Conservation (phyloP, 2,329 filamentous ascomycete genomes). For the Atkinsonella hypoxylon region DNA sequence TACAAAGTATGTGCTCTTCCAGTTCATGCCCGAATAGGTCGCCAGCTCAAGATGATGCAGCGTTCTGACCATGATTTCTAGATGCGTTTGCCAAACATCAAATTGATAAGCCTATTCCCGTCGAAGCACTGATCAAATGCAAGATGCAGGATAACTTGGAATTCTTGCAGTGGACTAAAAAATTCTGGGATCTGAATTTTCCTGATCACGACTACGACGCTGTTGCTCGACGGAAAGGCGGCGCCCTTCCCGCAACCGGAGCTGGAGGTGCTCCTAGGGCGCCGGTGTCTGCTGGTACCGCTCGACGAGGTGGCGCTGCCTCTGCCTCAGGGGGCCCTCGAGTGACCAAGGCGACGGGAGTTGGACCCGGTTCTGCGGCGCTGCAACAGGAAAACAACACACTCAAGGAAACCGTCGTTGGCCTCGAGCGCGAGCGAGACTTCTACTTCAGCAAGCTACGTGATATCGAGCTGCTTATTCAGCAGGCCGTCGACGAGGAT, state of each 20-base stretch:
- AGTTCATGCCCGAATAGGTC: neutral
- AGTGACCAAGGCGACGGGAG: conserved; percentile 34
- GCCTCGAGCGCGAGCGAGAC: conserved; percentile 89
- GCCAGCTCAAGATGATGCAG: too few species aligned
- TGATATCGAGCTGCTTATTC: conserved; percentile 90
- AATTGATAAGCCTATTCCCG: conserved; percentile 81
- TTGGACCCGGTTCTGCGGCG: conserved; percentile 52
- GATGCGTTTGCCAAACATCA: conserved; percentile 76
- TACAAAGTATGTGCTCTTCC: conserved; percentile 62
- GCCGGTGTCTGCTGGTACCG: conserved; percentile 36
- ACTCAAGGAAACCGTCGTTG: conserved; percentile 89
- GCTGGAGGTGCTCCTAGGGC: conserved; percentile 27
- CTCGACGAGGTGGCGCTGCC: conserved; percentile 47
- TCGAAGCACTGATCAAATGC: conserved; percentile 85
- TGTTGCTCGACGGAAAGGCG: conserved; percentile 69
- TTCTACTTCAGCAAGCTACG: conserved; percentile 99
- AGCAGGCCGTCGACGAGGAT: conserved; percentile 85
- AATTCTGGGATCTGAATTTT: conserved; percentile 96
- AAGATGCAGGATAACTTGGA: conserved; percentile 99
- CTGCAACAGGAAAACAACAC: conserved; percentile 76
- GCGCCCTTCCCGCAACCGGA: conserved; percentile 42
- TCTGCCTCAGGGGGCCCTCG: conserved; percentile 41
- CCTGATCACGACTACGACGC: conserved; percentile 96
- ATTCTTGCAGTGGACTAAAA: conserved; percentile 94
- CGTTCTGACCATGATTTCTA: conserved; percentile 21